Base-by-base conservation (phyloP, 257 asterid species). In the Solanum peruvianum region DNA sequence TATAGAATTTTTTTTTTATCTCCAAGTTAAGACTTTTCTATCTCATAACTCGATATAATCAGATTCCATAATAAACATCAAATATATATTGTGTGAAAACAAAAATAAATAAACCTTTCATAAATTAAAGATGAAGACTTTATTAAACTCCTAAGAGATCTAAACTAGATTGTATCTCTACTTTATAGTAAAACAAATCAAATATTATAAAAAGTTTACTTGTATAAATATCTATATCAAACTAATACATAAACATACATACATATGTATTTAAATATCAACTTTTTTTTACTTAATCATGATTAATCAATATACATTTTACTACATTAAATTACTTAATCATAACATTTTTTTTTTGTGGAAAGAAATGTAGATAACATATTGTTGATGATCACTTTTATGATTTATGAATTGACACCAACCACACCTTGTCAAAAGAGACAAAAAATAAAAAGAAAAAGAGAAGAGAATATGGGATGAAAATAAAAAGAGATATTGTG, bases 381-480 rank as follows among this genome's bases (percentile, higher is more conserved):
- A 42, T 41, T 42, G 37, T 45, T 44, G 18, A 76, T 23, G 82
- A 76, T 76, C 83, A 14, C 25, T 14, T 77, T 42, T 77, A 87
- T 87, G 72, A 76, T 88, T 82, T 64, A 47, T 14, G 44, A 83
- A 88, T 75, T 86, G 90, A 88, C 80, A 64, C 86, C 41, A 84
- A 37, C 85, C 44, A 85, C 73, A 70, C 58, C 64, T 52, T 80
- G 18, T 27, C 84, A 80, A 80, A 80, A 80, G 67, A 80, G 84
- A 80, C 84, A 78, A 45, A 44, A 77, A 27, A 80, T 27, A 11
- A 21, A 75, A 41, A 49, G 8, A 49, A 72, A 35, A 35, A 77
- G 20, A n/a, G 9, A 44, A 20, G 42, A 27, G 41, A 78, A 78
- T 27, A 27, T 27, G 42, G 66, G 84, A 78, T 47, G 37, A 78